phyloP scores from a whole-genome alignment of 306 rosid species.

The Gastrolobium bilobum region DNA sequence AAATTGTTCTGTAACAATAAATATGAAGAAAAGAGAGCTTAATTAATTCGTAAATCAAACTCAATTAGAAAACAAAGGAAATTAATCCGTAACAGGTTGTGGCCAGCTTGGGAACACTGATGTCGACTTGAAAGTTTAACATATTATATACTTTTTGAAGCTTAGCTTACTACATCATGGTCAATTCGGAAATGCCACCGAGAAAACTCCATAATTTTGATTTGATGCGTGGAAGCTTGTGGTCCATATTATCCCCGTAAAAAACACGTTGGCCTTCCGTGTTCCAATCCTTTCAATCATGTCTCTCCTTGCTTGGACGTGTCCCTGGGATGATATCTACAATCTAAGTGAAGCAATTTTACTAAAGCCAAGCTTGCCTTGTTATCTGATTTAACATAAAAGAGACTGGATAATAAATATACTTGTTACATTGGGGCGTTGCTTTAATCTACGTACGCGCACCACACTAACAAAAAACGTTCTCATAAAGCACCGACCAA shows the following conservation, averaged over 20 bases:
- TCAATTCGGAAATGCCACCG: constrained; percentile 41
- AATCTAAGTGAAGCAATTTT: constrained; percentile 25
- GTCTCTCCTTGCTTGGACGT: constrained; percentile 23
- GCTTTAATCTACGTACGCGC: not conserved
- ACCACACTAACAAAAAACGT: constrained; percentile 24
- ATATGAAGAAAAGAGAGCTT: not conserved
- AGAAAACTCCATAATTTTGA: constrained; percentile 48
- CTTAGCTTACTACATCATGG: constrained; percentile 30
- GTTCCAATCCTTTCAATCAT: constrained; percentile 42
- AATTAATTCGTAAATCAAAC: not conserved
- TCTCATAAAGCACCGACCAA: constrained; percentile 53
- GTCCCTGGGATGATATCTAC: constrained; percentile 35
- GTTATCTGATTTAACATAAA: constrained; percentile 32
- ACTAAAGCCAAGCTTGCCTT: not conserved
- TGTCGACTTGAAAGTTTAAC: constrained; percentile 52
- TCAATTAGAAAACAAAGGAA: constrained; percentile 33
- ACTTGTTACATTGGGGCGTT: constrained; percentile 21
- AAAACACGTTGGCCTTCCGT: constrained; percentile 56
- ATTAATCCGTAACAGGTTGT: constrained; percentile 28
- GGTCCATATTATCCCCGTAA: constrained; percentile 44
- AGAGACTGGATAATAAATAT: constrained; percentile 19
- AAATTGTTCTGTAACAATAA: not conserved
- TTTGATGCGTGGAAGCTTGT: constrained; percentile 42
- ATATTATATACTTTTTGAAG: not conserved
- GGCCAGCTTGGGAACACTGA: constrained; percentile 49